Conservation (phyloP, 305 asterid genomes). For the Solanum aculeatissimum region DNA sequence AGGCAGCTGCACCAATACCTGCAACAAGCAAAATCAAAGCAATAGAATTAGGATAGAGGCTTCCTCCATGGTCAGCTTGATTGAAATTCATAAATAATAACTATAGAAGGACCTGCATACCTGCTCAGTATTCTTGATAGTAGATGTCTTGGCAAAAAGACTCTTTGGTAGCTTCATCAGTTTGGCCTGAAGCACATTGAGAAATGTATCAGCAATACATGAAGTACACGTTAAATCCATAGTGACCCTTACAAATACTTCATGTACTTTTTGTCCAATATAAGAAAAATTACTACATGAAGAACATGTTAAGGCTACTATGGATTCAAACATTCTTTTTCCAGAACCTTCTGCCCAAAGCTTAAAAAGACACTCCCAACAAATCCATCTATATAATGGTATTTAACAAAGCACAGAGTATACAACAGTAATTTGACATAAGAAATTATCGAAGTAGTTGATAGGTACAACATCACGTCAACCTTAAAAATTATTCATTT, state of each 20-base stretch:
- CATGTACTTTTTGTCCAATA: neutral
- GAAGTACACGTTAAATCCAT: neutral
- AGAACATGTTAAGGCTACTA: neutral
- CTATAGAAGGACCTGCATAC: conserved; percentile 19
- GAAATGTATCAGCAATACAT: neutral
- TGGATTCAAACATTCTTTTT: neutral
- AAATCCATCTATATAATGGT: neutral
- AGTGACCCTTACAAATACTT: neutral
- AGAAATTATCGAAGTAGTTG: neutral
- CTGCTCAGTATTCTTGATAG: conserved; percentile 50
- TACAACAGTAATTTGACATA: neutral
- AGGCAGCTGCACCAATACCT: conserved; percentile 75
- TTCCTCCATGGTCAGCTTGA: neutral
- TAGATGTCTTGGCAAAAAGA: conserved; percentile 60
- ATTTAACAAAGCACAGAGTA: neutral
- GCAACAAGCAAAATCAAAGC: conserved; percentile 6
- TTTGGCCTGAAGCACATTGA: conserved; percentile 38
- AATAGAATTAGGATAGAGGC: conserved; percentile 3
- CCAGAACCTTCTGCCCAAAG: neutral
- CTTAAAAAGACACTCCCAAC: neutral
- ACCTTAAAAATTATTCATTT: neutral
- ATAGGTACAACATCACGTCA: neutral
- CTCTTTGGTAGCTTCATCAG: conserved; percentile 64
- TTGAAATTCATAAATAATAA: conserved; percentile 4
- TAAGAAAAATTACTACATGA: neutral